phyloP scores from a whole-genome alignment of 2,329 filamentous ascomycete genomes.

The Septoria linicola region DNA sequence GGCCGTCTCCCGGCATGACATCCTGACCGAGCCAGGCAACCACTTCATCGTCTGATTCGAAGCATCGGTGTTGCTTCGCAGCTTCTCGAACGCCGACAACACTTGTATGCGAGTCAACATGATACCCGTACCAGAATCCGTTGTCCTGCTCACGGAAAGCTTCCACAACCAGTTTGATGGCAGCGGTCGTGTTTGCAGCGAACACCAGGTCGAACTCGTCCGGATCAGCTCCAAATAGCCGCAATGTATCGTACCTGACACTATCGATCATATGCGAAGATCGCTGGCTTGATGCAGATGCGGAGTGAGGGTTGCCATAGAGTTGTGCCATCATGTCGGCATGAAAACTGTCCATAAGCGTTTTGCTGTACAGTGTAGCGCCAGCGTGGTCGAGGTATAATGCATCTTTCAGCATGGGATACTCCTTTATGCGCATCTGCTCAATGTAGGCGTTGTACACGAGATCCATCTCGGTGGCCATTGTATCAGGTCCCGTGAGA shows the following conservation, averaged over 20 bases:
- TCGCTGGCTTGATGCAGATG: constrained; percentile 73
- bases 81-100: constrained; percentile 71
- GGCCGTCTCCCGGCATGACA: constrained; percentile 28
- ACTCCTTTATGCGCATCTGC: constrained; percentile 48
- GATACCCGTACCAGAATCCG: constrained; percentile 81
- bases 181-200: constrained; percentile 87
- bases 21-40: constrained; percentile 58
- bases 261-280: constrained; percentile 70
- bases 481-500: background rate
- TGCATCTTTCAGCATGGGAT: constrained; percentile 42
- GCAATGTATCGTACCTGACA: constrained; percentile 66
- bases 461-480: constrained; percentile 15
- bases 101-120: constrained; percentile 82
- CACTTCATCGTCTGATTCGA: constrained; percentile 63
- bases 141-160: constrained; percentile 64
- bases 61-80: constrained; percentile 63
- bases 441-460: constrained; percentile 47
- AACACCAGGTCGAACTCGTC: constrained; percentile 84
- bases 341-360: constrained; percentile 75
- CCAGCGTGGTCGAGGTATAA: constrained; percentile 90
- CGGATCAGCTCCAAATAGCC: constrained; percentile 79
- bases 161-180: constrained; percentile 82
- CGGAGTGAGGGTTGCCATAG: constrained; percentile 90
- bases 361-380: constrained; percentile 68
- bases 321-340: constrained; percentile 74